phyloP scores from a whole-genome alignment of 148 eudicot genomes.

The Vaccinium darrowii region DNA sequence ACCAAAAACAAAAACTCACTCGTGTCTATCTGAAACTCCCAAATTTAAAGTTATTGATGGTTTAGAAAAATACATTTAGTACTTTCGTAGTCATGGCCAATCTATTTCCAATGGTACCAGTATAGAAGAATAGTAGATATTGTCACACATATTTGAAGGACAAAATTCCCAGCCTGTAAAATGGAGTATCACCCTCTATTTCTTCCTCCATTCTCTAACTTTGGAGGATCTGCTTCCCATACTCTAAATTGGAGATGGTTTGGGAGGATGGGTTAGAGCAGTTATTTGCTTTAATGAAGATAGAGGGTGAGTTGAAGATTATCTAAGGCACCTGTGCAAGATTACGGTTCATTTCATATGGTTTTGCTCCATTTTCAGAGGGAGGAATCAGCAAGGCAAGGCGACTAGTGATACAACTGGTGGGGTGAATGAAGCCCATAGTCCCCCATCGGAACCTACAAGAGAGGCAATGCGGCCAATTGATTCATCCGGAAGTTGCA shows the following conservation, averaged over 20 bases:
- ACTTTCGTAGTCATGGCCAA: not conserved
- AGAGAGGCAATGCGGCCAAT: constrained; percentile 24
- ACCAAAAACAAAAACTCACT: too few relatives aligned
- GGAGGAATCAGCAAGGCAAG: constrained; percentile 53
- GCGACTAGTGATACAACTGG: constrained; percentile 33
- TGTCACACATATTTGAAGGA: not conserved
- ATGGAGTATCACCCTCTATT: not conserved
- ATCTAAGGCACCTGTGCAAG: not conserved
- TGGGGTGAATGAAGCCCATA: constrained; percentile 40
- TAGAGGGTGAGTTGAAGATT: not conserved
- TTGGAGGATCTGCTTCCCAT: not conserved
- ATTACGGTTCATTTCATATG: not conserved
- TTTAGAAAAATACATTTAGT: not conserved
- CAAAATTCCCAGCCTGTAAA: not conserved
- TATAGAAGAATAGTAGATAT: not conserved
- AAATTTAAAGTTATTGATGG: not conserved
- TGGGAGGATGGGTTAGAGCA: not conserved
- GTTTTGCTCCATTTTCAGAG: constrained; percentile 36
- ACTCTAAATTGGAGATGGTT: not conserved
- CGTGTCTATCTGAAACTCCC: not conserved
- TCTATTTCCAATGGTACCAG: not conserved
- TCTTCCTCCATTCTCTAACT: not conserved
- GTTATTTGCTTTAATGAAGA: not conserved
- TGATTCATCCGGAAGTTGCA: constrained; percentile 44
- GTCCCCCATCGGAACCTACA: constrained; percentile 37